Percentiles rank a stretch among this genome's conserved stretches.
Evolutionary conservation across 768 basidiomycete species (phyloP).

Genomic region (Chalciporus chontae): DNA sequence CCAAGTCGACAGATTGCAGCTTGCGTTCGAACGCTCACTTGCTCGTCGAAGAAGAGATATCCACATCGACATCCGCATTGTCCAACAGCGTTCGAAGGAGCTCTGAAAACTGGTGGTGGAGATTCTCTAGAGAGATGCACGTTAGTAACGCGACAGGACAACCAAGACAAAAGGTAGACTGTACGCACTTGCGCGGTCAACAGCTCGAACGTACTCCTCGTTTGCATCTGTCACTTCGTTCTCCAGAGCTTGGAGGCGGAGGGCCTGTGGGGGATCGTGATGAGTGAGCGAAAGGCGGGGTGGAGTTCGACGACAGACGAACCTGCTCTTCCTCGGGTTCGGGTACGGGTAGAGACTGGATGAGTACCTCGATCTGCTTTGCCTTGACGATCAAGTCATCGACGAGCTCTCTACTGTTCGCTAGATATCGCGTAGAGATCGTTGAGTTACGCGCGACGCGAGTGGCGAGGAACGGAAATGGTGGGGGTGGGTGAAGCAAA

Average conservation of each 20-base stretch:
- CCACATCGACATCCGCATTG: constrained; percentile 42
- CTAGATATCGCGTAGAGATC: constrained; percentile 34
- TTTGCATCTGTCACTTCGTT: constrained; percentile 70
- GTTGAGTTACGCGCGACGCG: not conserved
- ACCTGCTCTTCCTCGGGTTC: constrained; percentile 80
- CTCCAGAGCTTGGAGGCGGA: constrained; percentile 64
- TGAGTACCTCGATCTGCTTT: constrained; percentile 84
- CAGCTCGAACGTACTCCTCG: constrained; percentile 67
- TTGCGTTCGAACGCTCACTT: not conserved
- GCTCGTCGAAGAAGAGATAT: constrained; percentile 9
- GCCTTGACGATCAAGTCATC: constrained; percentile 80
- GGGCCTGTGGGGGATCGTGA: constrained; percentile 36
- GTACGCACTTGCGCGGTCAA: constrained; percentile 72
- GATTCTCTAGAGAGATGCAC: constrained; percentile 39
- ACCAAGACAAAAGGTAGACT: not conserved
- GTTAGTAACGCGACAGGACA: not conserved
- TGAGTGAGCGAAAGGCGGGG: not conserved
- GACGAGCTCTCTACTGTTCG: constrained; percentile 82
- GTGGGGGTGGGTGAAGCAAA: not conserved
- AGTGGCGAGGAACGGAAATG: not conserved
- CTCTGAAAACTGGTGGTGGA: constrained; percentile 60
- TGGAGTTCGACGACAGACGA: constrained; percentile 7
- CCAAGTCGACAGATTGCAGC: not conserved
- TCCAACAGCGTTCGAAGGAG: constrained; percentile 54
- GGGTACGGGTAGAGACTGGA: constrained; percentile 73